These are phyloP conservation scores for Fusarium marasasianum DNA, from an alignment of 2,329 filamentous ascomycete genomes.

Conservation along the genomic window DNA sequence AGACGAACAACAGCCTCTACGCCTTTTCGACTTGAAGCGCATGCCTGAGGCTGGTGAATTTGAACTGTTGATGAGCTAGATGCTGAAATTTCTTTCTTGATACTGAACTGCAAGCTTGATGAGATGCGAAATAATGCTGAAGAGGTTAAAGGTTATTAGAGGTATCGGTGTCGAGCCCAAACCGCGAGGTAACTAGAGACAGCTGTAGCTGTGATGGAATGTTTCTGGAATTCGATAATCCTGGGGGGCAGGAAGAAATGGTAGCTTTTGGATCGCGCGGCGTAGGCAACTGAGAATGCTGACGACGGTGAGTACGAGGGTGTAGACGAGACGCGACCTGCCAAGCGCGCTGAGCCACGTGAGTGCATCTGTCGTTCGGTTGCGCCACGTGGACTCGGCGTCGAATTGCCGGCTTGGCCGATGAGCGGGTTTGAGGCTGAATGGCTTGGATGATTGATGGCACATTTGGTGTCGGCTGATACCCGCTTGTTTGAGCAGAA, in stretches of 20 bases:
- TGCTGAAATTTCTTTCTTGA: rapidly evolving
- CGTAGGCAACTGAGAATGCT: rapidly evolving
- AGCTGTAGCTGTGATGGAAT: neutral
- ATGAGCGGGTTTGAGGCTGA: neutral
- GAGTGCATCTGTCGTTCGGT: neutral
- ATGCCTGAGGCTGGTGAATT: no score
- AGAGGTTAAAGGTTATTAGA: no score
- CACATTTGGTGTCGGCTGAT: neutral
- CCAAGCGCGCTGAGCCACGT: neutral
- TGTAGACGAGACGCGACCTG: neutral
- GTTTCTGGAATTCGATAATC: rapidly evolving
- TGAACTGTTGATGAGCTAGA: rapidly evolving
- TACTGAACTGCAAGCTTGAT: neutral
- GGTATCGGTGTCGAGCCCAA: no score
- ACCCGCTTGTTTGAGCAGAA: rapidly evolving
- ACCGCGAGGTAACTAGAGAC: rapidly evolving
- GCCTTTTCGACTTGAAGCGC: neutral
- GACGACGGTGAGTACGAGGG: rapidly evolving
- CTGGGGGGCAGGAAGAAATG: rapidly evolving
- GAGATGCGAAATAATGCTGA: rapidly evolving
- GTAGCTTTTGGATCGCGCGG: rapidly evolving
- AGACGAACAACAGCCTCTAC: neutral
- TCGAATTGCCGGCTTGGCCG: neutral
- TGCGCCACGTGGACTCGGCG: neutral
- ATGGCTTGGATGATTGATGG: neutral